A percentile compares a stretch with the other conserved stretches of the same genome.
phyloP scores from a whole-genome alignment of 768 basidiomycete genomes.

The Amanita pseudoporphyria region DNA sequence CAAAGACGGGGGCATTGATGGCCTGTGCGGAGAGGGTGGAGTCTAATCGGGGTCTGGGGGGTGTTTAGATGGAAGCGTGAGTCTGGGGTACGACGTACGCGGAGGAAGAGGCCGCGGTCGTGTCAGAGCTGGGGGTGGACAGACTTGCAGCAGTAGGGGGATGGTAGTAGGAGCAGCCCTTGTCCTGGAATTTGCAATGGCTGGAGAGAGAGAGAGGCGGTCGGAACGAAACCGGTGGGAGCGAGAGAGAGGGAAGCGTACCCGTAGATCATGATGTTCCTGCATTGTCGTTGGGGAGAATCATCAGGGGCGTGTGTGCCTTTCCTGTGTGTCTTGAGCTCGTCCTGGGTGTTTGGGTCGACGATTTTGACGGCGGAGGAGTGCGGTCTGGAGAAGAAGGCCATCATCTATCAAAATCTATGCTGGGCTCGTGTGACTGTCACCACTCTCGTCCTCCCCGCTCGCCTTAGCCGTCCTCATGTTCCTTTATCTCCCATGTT shows the following conservation, averaged over 20 bases:
- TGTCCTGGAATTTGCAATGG: slow-evolving; percentile 78
- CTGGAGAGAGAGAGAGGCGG: slow-evolving; percentile 26
- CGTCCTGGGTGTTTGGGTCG: slow-evolving; percentile 40
- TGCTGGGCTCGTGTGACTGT: too few relatives aligned
- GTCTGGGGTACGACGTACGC: slow-evolving; percentile 12
- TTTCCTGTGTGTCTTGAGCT: slow-evolving; percentile 40
- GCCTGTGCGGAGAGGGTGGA: slow-evolving; percentile 50
- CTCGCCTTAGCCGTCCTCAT: neutral
- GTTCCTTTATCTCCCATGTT: neutral
- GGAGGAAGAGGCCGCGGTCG: neutral
- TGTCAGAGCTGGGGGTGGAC: too few relatives aligned
- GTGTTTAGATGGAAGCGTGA: slow-evolving; percentile 11
- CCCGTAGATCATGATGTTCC: slow-evolving; percentile 91
- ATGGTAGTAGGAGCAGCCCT: slow-evolving; percentile 79
- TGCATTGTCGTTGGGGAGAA: slow-evolving; percentile 70
- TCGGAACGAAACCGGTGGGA: neutral
- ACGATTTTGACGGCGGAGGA: slow-evolving; percentile 66
- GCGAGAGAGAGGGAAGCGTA: slow-evolving; percentile 20
- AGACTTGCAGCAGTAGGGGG: slow-evolving; percentile 39
- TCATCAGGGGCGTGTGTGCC: slow-evolving; percentile 41
- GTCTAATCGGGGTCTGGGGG: slow-evolving; percentile 29
- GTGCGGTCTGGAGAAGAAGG: slow-evolving; percentile 60
- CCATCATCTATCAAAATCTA: too few relatives aligned
- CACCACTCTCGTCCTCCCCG: neutral
- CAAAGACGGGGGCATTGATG: slow-evolving; percentile 77